Base-by-base conservation (phyloP, 306 rosid genomes). In the Casuarina equisetifolia region DNA sequence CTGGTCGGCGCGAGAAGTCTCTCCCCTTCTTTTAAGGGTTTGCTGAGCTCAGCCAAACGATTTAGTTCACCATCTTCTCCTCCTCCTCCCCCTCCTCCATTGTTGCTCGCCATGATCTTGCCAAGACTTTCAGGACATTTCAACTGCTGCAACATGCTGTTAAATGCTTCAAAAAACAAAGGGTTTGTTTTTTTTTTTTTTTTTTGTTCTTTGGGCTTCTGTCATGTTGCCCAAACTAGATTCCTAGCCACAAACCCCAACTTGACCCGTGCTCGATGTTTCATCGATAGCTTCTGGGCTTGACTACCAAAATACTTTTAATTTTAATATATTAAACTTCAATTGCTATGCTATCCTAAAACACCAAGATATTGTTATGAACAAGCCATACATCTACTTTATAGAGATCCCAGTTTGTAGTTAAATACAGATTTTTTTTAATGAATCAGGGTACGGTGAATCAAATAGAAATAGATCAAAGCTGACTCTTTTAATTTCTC, bases 1-100 rank as follows among this genome's bases (percentile, higher is more conserved):
- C 96, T 81, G 0, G 97, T 91, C 61, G 98, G 97, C 20, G 84
- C 96, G 43, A 96, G 73, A 61, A 96, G 78, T 69, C 96, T 89
- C 82, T 96, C 98, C 16, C 97, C 98, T 76, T 95, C 90, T 62
- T 92, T 94, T 74, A 91, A 92, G 88, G 79, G 82, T 90, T 89
- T 87, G 74, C 74, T 81, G 0, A 84, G 81, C 40, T 86, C 94
- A 49, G 69, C 78, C 81, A 82, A 25, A 48, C 82, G 73, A 42
- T 72, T 70, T 72, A 66, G 50, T 15, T 67, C 74, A 46, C 82
- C 85, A 9, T 82, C 87, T 72, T 74, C 85, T 42, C 80, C 88
- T 20, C 69, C 83, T 19, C 51, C 63, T 11, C 80, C 81, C 39
- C 73, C 78, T 49, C 81, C 84, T 70, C 85, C 82, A 70, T 78